These are phyloP conservation scores for Mycena epipterygia DNA, from an alignment of 768 basidiomycete species.

Conservation along the genomic window DNA sequence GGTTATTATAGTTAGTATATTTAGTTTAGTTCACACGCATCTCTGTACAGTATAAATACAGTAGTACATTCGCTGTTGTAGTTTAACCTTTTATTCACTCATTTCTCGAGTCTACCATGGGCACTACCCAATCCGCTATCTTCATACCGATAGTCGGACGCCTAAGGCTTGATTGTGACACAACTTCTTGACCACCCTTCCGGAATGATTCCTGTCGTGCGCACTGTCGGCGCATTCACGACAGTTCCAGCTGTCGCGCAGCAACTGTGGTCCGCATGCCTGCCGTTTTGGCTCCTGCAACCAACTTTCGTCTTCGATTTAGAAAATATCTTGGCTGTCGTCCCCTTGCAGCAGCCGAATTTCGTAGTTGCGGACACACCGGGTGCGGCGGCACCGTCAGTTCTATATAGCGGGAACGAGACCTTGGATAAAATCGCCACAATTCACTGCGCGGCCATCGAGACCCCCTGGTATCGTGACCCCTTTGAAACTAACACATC, in stretches of 20 bases:
- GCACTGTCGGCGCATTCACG: background rate
- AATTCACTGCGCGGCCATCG: background rate
- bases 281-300: conserved; percentile 6
- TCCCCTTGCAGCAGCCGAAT: background rate
- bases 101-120: too few species aligned
- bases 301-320: background rate
- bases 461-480: background rate
- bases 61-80: too few species aligned
- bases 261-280: background rate
- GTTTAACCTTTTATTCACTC: too few species aligned
- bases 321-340: conserved; percentile 2
- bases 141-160: too few species aligned
- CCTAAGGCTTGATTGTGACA: too few species aligned
- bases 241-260: background rate
- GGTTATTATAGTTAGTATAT: too few species aligned
- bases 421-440: background rate
- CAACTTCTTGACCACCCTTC: too few species aligned
- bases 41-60: too few species aligned
- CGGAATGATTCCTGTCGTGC: too few species aligned
- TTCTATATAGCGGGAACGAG: background rate
- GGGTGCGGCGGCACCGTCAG: background rate
- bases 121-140: too few species aligned
- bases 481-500: background rate
- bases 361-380: background rate
- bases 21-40: too few species aligned